Evolutionary conservation across 176 grass and related monocot species (phyloP).

Genomic region (Avena atlantica): DNA sequence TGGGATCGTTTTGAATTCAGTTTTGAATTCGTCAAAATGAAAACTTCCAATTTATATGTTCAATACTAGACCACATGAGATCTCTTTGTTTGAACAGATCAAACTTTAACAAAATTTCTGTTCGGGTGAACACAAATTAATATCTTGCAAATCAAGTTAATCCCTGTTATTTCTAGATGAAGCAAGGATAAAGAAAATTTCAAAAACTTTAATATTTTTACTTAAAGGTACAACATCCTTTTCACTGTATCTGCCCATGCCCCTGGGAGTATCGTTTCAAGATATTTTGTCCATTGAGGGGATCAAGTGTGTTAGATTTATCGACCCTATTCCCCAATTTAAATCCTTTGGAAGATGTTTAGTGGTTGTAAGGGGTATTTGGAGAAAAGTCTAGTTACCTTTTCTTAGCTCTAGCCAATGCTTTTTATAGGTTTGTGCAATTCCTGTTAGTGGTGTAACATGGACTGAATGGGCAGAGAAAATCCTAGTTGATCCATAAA

Average conservation of each 20-base stretch:
- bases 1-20: not conserved
- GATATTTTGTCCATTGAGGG: not conserved
- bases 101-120: not conserved
- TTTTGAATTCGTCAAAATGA: not conserved
- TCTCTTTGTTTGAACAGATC: not conserved
- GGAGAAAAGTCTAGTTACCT: not conserved
- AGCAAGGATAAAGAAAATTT: too few relatives aligned
- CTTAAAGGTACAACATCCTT: not conserved
- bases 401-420: not conserved
- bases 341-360: conserved; percentile 4
- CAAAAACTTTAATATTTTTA: too few relatives aligned
- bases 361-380: not conserved
- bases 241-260: not conserved
- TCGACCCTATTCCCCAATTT: not conserved
- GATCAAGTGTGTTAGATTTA: not conserved
- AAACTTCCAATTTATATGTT: not conserved
- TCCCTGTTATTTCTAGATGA: not conserved
- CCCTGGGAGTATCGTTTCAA: not conserved
- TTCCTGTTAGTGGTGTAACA: not conserved
- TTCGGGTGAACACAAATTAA: too few relatives aligned
- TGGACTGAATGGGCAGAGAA: not conserved
- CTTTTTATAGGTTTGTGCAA: conserved; percentile 6
- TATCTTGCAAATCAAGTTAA: not conserved
- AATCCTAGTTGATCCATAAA: conserved; percentile 30
- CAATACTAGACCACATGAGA: not conserved